A percentile compares a stretch with the other conserved stretches of the same genome.
These are phyloP conservation scores for Cichorium intybus DNA, from an alignment of 140 eudicot genomes.

Conservation along the genomic window DNA sequence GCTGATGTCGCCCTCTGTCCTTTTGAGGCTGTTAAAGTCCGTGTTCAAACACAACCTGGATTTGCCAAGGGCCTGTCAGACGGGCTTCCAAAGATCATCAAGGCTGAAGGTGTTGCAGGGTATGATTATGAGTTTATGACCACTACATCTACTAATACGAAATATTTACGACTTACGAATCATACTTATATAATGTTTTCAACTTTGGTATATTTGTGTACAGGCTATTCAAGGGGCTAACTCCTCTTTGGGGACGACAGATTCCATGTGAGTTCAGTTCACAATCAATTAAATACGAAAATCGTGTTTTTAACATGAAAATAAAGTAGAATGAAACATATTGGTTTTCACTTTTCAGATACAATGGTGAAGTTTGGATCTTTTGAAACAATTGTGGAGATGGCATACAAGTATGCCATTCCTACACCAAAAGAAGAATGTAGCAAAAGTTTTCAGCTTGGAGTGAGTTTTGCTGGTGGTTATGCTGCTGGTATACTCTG, in stretches of 20 bases:
- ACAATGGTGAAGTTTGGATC: conserved; percentile 95
- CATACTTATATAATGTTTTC: neutral
- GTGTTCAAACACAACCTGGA: conserved; percentile 90
- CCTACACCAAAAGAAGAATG: conserved; percentile 84
- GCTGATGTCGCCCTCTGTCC: conserved; percentile 83
- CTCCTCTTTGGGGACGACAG: conserved; percentile 87
- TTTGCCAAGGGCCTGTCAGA: conserved; percentile 74
- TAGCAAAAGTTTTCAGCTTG: conserved; percentile 64
- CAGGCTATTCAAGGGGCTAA: conserved; percentile 79
- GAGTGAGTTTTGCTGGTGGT: conserved; percentile 87
- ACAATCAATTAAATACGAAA: too few species aligned
- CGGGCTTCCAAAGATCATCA: conserved; percentile 71
- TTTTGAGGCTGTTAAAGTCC: conserved; percentile 85
- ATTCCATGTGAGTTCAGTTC: conserved; percentile 83
- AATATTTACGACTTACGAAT: too few species aligned
- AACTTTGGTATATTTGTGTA: neutral
- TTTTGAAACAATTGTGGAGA: conserved; percentile 73
- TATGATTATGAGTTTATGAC: conserved; percentile 29
- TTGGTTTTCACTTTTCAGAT: conserved; percentile 45
- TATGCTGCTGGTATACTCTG: conserved; percentile 83
- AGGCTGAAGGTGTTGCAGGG: conserved; percentile 74
- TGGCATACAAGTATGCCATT: conserved; percentile 57
- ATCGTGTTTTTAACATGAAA: too few species aligned
- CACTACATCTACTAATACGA: neutral
- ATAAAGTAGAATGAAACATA: neutral